Conservation (phyloP, 495 filamentous ascomycete genomes). For the Endocarpon pusillum region DNA sequence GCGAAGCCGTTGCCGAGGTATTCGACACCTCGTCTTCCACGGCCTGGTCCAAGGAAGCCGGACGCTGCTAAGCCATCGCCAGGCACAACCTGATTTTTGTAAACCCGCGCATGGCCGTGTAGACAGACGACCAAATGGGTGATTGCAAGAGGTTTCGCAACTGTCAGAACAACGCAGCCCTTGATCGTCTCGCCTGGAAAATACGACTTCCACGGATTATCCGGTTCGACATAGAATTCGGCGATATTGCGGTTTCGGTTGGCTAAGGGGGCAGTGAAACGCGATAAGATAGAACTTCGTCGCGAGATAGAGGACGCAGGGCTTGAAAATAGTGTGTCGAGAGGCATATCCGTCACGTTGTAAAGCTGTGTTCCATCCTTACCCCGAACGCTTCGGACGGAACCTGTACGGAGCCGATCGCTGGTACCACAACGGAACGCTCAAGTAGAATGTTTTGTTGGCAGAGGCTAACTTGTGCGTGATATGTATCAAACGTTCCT, state of each 20-base stretch:
- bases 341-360: constrained; percentile 27
- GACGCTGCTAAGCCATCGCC: constrained; percentile 37
- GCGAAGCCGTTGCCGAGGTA: constrained; percentile 71
- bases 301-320: constrained; percentile 24
- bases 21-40: constrained; percentile 40
- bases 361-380: too few species aligned
- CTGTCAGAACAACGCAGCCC: constrained; percentile 65
- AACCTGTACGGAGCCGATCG: too few species aligned
- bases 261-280: constrained; percentile 42
- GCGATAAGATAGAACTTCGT: constrained; percentile 38
- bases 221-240: constrained; percentile 59
- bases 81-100: constrained; percentile 51
- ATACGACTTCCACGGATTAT: constrained; percentile 82
- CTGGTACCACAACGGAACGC: too few species aligned
- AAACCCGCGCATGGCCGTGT: constrained; percentile 79
- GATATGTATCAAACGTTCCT: too few species aligned
- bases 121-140: constrained; percentile 81
- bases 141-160: constrained; percentile 66
- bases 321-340: constrained; percentile 21
- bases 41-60: constrained; percentile 31
- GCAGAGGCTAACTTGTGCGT: too few species aligned
- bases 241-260: constrained; percentile 53
- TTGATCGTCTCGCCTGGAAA: constrained; percentile 46
- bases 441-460: too few species aligned
- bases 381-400: too few species aligned